Evolutionary conservation across 139 green algal genomes (phyloP).

Genomic region (Chlorella sp.): DNA sequence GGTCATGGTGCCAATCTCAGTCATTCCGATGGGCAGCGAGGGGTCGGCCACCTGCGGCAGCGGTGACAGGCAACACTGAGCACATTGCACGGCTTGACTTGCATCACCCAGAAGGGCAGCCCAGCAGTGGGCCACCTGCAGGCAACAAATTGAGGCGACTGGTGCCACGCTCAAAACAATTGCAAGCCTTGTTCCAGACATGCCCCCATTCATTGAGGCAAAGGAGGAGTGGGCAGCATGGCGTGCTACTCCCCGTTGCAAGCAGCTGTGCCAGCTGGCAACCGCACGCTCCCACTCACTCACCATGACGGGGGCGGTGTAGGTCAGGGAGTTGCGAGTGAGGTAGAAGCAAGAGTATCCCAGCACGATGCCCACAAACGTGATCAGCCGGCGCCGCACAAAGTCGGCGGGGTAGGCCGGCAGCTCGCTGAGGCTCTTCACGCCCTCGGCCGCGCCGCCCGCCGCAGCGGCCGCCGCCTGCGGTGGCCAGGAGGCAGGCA

Average conservation of each 20-base stretch:
- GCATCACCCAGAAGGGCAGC: neutral
- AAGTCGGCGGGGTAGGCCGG: conserved; percentile 70
- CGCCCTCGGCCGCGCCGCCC: neutral
- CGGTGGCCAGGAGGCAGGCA: neutral
- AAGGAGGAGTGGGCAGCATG: too few species aligned
- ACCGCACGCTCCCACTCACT: neutral
- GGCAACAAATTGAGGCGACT: too few species aligned
- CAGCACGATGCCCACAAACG: conserved; percentile 85
- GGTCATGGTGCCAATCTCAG: conserved; percentile 89
- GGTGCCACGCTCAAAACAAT: too few species aligned
- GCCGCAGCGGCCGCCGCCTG: neutral
- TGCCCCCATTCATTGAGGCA: too few species aligned
- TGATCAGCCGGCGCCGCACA: conserved; percentile 67
- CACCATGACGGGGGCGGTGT: conserved; percentile 94
- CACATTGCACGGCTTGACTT: too few species aligned
- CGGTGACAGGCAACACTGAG: too few species aligned
- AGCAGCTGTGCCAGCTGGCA: too few species aligned
- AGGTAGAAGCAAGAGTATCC: conserved; percentile 94
- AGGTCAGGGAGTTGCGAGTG: conserved; percentile 94
- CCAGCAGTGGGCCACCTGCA: too few species aligned
- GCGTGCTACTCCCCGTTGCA: too few species aligned
- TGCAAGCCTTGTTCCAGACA: too few species aligned
- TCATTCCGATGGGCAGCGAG: conserved; percentile 86
- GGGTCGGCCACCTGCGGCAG: conserved; percentile 67
- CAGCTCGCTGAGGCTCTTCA: conserved; percentile 8